Conservation (phyloP, 2,329 filamentous ascomycete genomes). For the Penicillium sp. region DNA sequence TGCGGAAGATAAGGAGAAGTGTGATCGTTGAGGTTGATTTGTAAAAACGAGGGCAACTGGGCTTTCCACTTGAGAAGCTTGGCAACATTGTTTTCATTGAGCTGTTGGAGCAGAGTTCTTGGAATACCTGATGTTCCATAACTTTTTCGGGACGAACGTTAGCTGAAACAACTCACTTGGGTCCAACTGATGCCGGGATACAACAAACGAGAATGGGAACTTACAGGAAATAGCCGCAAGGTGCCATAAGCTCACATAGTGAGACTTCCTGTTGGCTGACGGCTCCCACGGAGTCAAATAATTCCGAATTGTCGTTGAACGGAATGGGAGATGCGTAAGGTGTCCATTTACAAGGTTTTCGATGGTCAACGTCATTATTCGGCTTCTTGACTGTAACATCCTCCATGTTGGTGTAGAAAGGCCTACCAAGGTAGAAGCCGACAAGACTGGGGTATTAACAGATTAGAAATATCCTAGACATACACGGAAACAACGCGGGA, state of each 20-base stretch:
- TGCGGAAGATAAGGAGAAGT: constrained; percentile 28
- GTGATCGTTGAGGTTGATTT: constrained; percentile 22
- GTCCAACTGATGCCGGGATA: neutral
- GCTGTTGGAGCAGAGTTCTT: constrained; percentile 22
- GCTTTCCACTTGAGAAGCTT: constrained; percentile 28
- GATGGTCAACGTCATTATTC: neutral
- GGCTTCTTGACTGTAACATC: constrained; percentile 39
- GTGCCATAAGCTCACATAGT: constrained; percentile 34
- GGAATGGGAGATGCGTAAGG: constrained; percentile 18
- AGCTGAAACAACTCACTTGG: neutral
- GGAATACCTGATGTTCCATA: constrained; percentile 20
- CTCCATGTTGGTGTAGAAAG: constrained; percentile 34
- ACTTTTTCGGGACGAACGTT: neutral
- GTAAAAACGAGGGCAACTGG: constrained; percentile 22
- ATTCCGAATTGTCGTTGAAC: neutral
- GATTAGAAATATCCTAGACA: neutral
- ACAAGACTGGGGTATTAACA: constrained; percentile 20
- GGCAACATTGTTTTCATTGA: constrained; percentile 19
- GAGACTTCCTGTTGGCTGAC: constrained; percentile 20
- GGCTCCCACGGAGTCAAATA: neutral
- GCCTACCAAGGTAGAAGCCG: constrained; percentile 39
- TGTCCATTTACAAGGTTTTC: constrained; percentile 17
- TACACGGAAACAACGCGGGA: too few species aligned
- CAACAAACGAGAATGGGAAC: neutral
- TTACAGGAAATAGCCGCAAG: constrained; percentile 31